These are phyloP conservation scores for Hura crepitans DNA, from an alignment of 441 rosid genomes.

Conservation along the genomic window DNA sequence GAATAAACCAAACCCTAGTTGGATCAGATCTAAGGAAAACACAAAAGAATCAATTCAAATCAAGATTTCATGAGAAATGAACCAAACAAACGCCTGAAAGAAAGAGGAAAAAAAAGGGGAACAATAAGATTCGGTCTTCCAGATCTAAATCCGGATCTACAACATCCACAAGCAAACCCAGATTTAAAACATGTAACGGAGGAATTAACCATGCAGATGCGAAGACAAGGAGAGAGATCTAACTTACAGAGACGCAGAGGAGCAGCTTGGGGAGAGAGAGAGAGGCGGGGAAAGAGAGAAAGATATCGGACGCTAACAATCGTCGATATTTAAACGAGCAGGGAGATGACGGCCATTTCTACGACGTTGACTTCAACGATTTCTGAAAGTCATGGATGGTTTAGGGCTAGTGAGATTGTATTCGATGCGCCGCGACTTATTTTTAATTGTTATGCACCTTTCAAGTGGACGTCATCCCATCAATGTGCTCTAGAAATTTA, in stretches of 20 bases:
- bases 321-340: neutral
- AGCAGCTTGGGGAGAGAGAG: neutral
- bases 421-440: neutral
- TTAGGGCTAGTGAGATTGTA: conserved; percentile 1
- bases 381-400: neutral
- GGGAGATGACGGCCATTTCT: neutral
- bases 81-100: neutral
- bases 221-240: neutral
- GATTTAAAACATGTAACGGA: neutral
- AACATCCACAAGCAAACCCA: neutral
- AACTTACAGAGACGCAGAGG: conserved; percentile 13
- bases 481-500: too few species aligned
- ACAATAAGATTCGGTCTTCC: conserved; percentile 13
- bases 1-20: neutral
- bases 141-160: neutral
- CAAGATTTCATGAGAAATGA: neutral
- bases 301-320: neutral
- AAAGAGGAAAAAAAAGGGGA: too few species aligned
- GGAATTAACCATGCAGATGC: neutral
- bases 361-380: conserved; percentile 5
- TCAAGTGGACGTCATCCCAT: too few species aligned
- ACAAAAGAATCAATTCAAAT: neutral
- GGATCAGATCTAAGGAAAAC: conserved; percentile 4
- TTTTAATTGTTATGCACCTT: neutral
- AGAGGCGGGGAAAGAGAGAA: neutral